Evolutionary conservation across 139 green algal species (phyloP), one percentile per base, ranked within the genome.

Genomic region (Coelastrella sp.): DNA sequence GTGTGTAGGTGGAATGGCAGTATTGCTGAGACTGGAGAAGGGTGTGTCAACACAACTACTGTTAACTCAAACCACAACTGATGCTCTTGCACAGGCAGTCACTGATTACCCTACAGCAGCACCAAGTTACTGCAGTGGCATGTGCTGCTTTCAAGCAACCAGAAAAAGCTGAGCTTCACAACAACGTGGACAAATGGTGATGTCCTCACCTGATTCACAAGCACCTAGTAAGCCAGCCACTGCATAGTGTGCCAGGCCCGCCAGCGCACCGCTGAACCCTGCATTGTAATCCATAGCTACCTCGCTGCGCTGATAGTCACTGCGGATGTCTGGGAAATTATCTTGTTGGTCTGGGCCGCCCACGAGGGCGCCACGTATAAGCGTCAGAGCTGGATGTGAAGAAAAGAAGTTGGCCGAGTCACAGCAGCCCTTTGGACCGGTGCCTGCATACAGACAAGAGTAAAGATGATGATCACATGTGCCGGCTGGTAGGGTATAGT

Each of bases 401-500:
- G n/a, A 8, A 20, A 65, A 22, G 84, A 89, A 89, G 71, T 89
- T 89, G 66, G 7, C 23, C 11, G 47, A 57, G 7, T 82, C 73
- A 20, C 84, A 89, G 84, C 84, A 89, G 19, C 71, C 71, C n/a
- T 71, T 71, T 3, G 19, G 17, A 47, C 84, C 84, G 14, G 22
- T n/a, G 57, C 68, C 84, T 89, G 84, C 58, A 74, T 4, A 71
- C 61, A 71, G 11, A 71, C 58, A 90, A 71, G 17, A 99, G 65
- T 56, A 78, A 91, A 3, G 98, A 92, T 56, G 95, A 82, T 4
- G 83, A 71, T 68, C 94, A n/a, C n/a, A n/a, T n/a, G n/a, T n/a
- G n/a, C n/a, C n/a, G n/a, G n/a, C n/a, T n/a, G n/a, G n/a, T n/a
- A n/a, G n/a, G n/a, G n/a, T n/a, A n/a, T n/a, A n/a, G n/a, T n/a